A percentile compares a stretch with the other conserved stretches of the same genome.
These are phyloP conservation scores for Chlamydomonas asymmetrica DNA, from an alignment of 139 green algal genomes.

Conservation along the genomic window DNA sequence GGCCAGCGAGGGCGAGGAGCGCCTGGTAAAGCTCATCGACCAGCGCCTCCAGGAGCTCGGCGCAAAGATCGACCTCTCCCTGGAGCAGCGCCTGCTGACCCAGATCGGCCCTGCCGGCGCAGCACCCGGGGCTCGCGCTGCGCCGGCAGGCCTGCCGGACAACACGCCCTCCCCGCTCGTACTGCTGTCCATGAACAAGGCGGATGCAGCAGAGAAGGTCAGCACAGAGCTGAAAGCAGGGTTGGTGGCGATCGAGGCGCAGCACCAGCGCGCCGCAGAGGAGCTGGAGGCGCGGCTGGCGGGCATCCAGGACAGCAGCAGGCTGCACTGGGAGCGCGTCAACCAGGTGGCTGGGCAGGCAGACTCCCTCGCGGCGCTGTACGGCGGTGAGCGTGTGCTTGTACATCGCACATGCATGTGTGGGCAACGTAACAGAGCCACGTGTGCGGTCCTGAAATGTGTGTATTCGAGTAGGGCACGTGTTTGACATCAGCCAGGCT, in stretches of 20 bases:
- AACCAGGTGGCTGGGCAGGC: conserved; percentile 16
- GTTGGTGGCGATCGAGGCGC: conserved; percentile 5
- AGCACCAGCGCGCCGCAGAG: not conserved
- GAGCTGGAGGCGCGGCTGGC: conserved; percentile 1
- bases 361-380: conserved; percentile 12
- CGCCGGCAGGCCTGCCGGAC: too few species aligned
- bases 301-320: conserved; percentile 10
- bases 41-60: conserved; percentile 24
- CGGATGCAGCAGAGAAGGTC: conserved; percentile 30
- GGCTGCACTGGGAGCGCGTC: conserved; percentile 27
- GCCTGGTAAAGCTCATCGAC: conserved; percentile 21
- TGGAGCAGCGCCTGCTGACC: conserved; percentile 17
- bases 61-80: conserved; percentile 23
- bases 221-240: conserved; percentile 4
- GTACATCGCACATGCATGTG: too few species aligned
- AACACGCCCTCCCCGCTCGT: conserved; percentile 2
- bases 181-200: conserved; percentile 29
- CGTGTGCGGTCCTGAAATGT: too few species aligned
- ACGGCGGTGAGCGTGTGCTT: not conserved
- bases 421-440: too few species aligned
- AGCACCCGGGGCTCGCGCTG: too few species aligned
- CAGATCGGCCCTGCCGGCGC: too few species aligned
- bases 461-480: too few species aligned
- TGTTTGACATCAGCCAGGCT: too few species aligned
- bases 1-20: conserved; percentile 12